phyloP scores from a whole-genome alignment of 78 protist species.

The Anaeramoeba flamelloides region DNA sequence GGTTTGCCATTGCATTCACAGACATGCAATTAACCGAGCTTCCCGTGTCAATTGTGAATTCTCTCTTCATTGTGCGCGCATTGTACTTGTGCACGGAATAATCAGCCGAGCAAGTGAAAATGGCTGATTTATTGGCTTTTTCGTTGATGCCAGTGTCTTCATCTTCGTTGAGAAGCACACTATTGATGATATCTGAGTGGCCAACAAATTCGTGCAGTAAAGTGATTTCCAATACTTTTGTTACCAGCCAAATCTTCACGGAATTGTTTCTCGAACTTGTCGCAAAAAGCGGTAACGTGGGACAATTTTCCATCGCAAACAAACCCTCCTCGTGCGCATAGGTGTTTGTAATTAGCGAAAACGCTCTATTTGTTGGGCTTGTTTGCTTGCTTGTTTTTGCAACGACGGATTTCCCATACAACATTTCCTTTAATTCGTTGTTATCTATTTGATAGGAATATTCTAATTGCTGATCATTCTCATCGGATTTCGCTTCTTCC shows the following conservation, averaged over 20 bases:
- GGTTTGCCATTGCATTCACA: not conserved
- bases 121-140: not conserved
- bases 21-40: not conserved
- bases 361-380: not conserved
- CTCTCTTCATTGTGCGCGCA: not conserved
- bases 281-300: not conserved
- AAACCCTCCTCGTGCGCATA: not conserved
- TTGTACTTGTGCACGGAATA: not conserved
- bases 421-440: not conserved
- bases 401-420: not conserved
- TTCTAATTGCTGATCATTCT: not conserved
- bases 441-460: not conserved
- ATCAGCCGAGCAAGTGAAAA: not conserved
- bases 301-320: not conserved
- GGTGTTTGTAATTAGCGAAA: not conserved
- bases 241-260: not conserved
- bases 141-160: too few relatives aligned
- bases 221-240: not conserved
- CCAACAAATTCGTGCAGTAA: not conserved
- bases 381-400: not conserved
- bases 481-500: not conserved
- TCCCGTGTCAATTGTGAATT: not conserved
- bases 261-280: not conserved
- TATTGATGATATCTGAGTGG: not conserved
- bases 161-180: not conserved